phyloP scores from a whole-genome alignment of 768 basidiomycete genomes.

The Psilocybe cubensis region DNA sequence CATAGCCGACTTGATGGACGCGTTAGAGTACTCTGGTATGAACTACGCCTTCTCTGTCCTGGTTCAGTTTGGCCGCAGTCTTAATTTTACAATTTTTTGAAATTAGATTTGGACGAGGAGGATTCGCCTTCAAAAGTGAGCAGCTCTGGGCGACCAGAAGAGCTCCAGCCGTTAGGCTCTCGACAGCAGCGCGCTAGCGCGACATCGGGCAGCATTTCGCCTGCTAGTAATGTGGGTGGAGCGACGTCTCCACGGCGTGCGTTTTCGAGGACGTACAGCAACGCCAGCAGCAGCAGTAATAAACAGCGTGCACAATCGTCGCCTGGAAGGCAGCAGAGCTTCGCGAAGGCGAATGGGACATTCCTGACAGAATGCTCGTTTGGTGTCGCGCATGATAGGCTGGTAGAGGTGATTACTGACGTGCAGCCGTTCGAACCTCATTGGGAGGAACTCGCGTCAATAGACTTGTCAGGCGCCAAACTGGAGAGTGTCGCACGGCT shows the following conservation, averaged over 20 bases:
- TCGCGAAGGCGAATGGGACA: slow-evolving; percentile 43
- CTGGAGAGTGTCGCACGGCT: slow-evolving; percentile 80
- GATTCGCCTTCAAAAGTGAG: slow-evolving; percentile 61
- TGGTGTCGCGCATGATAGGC: slow-evolving; percentile 87
- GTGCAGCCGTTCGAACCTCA: slow-evolving; percentile 92
- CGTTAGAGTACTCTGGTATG: slow-evolving; percentile 71
- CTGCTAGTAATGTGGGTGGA: slow-evolving; percentile 14
- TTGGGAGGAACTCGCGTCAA: slow-evolving; percentile 80
- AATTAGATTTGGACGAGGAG: slow-evolving; percentile 43
- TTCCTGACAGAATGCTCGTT: slow-evolving; percentile 98
- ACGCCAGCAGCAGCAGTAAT: no score
- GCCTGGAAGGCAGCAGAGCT: slow-evolving; percentile 28
- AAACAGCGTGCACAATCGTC: slow-evolving; percentile 33
- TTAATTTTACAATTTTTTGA: slow-evolving; percentile 14
- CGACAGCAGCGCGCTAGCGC: slow-evolving; percentile 38
- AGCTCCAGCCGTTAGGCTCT: slow-evolving; percentile 48
- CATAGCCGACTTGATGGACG: slow-evolving; percentile 80
- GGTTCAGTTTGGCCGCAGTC: background rate
- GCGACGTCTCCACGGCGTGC: slow-evolving; percentile 38
- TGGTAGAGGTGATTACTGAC: slow-evolving; percentile 93
- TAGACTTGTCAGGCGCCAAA: slow-evolving; percentile 76
- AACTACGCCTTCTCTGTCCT: slow-evolving; percentile 15
- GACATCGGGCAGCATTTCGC: slow-evolving; percentile 17
- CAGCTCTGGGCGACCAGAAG: slow-evolving; percentile 48
- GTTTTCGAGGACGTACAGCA: slow-evolving; percentile 48